A percentile compares a stretch with the other conserved stretches of the same genome.
phyloP scores from a whole-genome alignment of 768 basidiomycete species.

The Collybiopsis luxurians region DNA sequence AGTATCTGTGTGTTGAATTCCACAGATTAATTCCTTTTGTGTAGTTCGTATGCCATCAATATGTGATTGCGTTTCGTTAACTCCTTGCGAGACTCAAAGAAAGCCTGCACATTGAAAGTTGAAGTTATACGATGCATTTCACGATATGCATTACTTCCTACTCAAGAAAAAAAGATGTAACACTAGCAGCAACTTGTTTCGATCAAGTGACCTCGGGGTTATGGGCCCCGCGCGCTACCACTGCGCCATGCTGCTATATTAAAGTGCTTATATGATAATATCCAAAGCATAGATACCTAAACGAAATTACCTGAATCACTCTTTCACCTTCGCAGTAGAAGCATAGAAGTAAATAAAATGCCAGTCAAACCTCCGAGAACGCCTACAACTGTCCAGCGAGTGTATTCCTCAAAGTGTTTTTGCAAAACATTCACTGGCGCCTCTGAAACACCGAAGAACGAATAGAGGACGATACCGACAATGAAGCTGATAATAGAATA shows the following conservation, averaged over 20 bases:
- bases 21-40: too few species aligned
- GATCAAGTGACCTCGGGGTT: constrained; percentile 67
- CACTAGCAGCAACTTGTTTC: constrained; percentile 66
- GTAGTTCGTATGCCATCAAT: too few species aligned
- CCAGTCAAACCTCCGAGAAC: constrained; percentile 63
- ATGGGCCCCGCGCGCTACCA: constrained; percentile 58
- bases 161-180: too few species aligned
- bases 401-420: constrained; percentile 55
- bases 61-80: too few species aligned
- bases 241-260: constrained; percentile 57
- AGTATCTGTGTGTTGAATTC: too few species aligned
- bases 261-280: too few species aligned
- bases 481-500: constrained; percentile 72
- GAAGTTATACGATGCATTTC: too few species aligned
- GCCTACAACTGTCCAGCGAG: constrained; percentile 62
- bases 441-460: constrained; percentile 49
- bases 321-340: constrained; percentile 22
- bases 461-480: constrained; percentile 61
- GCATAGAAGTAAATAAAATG: constrained; percentile 51
- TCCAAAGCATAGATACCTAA: too few species aligned
- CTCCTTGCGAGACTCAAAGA: too few species aligned
- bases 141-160: too few species aligned
- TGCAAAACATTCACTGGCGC: constrained; percentile 32
- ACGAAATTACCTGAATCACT: too few species aligned
- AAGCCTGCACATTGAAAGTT: too few species aligned